Evolutionary conservation across 192 early-diverging fungal genomes (phyloP).

Genomic region (Pilobolus umbonatus): DNA sequence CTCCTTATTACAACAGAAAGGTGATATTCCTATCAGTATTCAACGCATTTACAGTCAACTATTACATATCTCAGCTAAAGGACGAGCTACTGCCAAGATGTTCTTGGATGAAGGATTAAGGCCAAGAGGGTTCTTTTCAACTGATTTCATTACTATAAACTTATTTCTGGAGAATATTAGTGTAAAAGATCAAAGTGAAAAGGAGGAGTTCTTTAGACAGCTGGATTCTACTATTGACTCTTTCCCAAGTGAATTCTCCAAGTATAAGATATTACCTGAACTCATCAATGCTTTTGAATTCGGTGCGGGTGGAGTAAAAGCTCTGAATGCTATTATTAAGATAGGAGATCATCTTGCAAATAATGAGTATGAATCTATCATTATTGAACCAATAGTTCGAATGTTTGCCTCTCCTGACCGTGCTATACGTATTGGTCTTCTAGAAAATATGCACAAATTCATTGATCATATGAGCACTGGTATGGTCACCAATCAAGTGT

Average conservation of each 20-base stretch:
- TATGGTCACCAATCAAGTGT: slow-evolving; percentile 76
- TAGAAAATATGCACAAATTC: slow-evolving; percentile 76
- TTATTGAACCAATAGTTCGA: slow-evolving; percentile 72
- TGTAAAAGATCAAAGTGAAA: slow-evolving; percentile 85
- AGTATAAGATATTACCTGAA: slow-evolving; percentile 91
- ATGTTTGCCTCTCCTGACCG: slow-evolving; percentile 89
- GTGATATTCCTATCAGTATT: slow-evolving; percentile 60
- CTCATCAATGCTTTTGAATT: slow-evolving; percentile 79
- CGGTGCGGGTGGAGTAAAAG: slow-evolving; percentile 72
- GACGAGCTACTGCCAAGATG: slow-evolving; percentile 56
- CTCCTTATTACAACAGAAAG: slow-evolving; percentile 40
- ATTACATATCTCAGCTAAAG: slow-evolving; percentile 52
- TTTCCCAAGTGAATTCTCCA: slow-evolving; percentile 82
- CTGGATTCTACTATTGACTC: slow-evolving; percentile 65
- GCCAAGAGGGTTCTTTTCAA: slow-evolving; percentile 69
- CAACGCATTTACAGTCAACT: slow-evolving; percentile 58
- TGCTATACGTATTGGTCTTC: slow-evolving; percentile 74
- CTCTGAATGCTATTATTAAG: slow-evolving; percentile 75
- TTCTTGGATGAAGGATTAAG: slow-evolving; percentile 66
- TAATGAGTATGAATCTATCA: slow-evolving; percentile 66
- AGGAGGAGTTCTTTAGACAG: slow-evolving; percentile 78
- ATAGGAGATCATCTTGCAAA: slow-evolving; percentile 69
- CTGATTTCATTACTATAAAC: slow-evolving; percentile 76
- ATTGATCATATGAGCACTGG: slow-evolving; percentile 65
- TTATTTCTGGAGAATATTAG: slow-evolving; percentile 89